Evolutionary conservation across 225 moss, liverwort and hornwort genomes (phyloP), one percentile per base, ranked within the genome.

Genomic region (Polytrichum formosum): DNA sequence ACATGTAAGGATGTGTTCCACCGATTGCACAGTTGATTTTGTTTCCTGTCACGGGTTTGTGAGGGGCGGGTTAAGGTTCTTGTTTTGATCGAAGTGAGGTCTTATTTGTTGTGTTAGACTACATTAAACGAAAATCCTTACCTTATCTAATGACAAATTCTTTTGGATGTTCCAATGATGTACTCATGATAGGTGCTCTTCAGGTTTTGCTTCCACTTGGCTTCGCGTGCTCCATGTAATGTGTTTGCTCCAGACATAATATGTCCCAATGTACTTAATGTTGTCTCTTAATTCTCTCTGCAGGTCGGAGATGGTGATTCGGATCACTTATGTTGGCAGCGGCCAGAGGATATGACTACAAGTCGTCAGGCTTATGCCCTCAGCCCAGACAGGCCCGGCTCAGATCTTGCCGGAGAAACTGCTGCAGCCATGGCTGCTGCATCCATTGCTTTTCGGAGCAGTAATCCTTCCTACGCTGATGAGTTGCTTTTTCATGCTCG

Each of bases 311-410:
- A 81, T 1, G 64, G 71, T 28, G 74, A 81, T 71, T 81, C 74
- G 5, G 74, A 81, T 54, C 81, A 81, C 26, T 17, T 63, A 2
- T 81, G 77, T 28, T 77, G 74, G 81, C 77, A 77, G 59, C 70
- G 77, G 33, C 81, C 74, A 9, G 81, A 77, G 21, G 77, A 81
- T 28, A 81, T 81, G 81, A 81, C 74, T 13, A 81, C 81, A 8
- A 81, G 70, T 23, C 74, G 77, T 53, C 63, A 74, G 60, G 71
- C 71, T 20, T 77, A 81, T 59, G 67, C 77, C 69, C 58, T 81
- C 63, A 64, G 63, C 55, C 74, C 77, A 10, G 54, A 67, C 66
- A 70, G 67, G 63, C 77, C 77, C 0, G 74, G 81, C 26, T 81
- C 74, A 5, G 81, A 81, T 35, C 77, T 77, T 58, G 81, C 74